A percentile compares a stretch with the other conserved stretches of the same genome.
These are phyloP conservation scores for Pseudozyma hubeiensis DNA, from an alignment of 1,284 basidiomycete species.

Conservation along the genomic window DNA sequence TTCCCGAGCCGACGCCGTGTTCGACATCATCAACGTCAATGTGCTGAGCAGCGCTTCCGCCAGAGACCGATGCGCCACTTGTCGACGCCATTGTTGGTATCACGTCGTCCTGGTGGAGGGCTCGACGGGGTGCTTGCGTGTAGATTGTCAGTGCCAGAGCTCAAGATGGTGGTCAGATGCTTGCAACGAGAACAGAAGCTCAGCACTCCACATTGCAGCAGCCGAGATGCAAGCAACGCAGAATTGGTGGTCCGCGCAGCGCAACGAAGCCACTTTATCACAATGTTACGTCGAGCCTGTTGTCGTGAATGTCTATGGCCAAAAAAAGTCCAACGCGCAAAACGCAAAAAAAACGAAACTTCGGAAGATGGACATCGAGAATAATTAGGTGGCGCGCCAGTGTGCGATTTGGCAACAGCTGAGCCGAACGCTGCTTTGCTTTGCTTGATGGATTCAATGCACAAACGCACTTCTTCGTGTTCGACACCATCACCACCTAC, in stretches of 20 bases:
- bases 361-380: conserved; percentile 39
- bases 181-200: too few species aligned
- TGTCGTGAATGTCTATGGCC: too few species aligned
- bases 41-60: conserved; percentile 13
- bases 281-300: background rate
- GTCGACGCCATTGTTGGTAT: conserved; percentile 21
- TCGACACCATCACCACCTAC: conserved; percentile 6
- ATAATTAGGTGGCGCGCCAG: conserved; percentile 18
- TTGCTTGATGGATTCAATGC: background rate
- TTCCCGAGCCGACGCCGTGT: conserved; percentile 6
- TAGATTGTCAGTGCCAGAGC: too few species aligned
- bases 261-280: too few species aligned
- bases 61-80: conserved; percentile 10
- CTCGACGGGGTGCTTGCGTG: too few species aligned
- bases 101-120: too few species aligned
- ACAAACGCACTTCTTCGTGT: background rate
- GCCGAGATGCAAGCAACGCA: background rate
- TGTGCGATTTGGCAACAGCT: too few species aligned
- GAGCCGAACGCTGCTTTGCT: background rate
- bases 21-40: conserved; percentile 21
- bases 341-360: conserved; percentile 16
- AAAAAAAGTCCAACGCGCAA: background rate
- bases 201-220: background rate
- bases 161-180: background rate
- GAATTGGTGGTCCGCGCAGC: too few species aligned